A percentile compares a stretch with the other conserved stretches of the same genome.
phyloP scores from a whole-genome alignment of 805 yeast species.

The Cyberlindnera japonica region DNA sequence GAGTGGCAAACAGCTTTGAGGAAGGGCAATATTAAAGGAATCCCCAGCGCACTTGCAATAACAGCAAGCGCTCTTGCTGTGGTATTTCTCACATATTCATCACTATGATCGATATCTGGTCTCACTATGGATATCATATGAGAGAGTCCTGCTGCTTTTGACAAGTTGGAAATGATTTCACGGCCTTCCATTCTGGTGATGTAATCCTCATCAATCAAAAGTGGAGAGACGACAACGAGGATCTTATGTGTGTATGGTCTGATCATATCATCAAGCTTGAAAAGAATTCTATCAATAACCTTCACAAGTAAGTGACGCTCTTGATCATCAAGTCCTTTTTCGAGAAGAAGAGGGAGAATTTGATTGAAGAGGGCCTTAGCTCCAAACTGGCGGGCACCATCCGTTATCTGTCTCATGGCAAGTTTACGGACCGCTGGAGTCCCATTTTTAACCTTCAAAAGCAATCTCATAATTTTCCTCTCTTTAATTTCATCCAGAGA shows the following conservation, averaged over 20 bases:
- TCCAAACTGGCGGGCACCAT: constrained; percentile 61
- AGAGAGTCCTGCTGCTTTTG: constrained; percentile 80
- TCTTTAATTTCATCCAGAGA: constrained; percentile 55
- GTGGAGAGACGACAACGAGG: constrained; percentile 70
- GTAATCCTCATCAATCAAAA: constrained; percentile 74
- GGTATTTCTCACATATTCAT: constrained; percentile 73
- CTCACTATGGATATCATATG: constrained; percentile 75
- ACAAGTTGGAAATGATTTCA: constrained; percentile 67
- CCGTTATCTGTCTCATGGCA: constrained; percentile 64
- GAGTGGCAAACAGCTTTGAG: constrained; percentile 75
- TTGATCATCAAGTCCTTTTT: constrained; percentile 67
- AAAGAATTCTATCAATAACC: constrained; percentile 64
- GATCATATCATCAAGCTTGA: constrained; percentile 58
- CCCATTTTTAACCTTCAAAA: constrained; percentile 78
- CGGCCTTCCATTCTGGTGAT: constrained; percentile 74
- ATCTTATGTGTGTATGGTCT: constrained; percentile 74
- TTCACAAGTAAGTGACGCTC: constrained; percentile 83
- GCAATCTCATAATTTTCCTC: constrained; percentile 54
- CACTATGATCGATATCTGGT: constrained; percentile 78
- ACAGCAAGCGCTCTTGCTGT: constrained; percentile 82
- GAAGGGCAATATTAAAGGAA: constrained; percentile 71
- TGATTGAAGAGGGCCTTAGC: constrained; percentile 64
- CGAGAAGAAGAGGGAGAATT: constrained; percentile 73
- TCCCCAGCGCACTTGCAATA: constrained; percentile 75
- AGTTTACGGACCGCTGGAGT: constrained; percentile 60